These are phyloP conservation scores for Chaetomium strumarium DNA, from an alignment of 2,329 filamentous ascomycete genomes.

Conservation along the genomic window DNA sequence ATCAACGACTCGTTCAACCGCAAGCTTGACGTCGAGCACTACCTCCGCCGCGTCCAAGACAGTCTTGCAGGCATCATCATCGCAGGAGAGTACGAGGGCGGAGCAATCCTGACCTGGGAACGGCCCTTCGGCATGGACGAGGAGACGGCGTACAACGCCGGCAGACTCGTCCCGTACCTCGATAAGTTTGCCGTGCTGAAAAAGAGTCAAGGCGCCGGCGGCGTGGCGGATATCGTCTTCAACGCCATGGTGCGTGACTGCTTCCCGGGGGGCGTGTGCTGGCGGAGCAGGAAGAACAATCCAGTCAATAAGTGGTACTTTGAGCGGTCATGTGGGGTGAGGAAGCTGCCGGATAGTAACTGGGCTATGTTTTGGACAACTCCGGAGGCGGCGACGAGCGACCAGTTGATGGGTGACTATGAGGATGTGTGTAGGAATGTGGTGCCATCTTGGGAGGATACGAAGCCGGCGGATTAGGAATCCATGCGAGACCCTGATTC, in stretches of 20 bases:
- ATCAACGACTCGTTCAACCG: conserved; percentile 92
- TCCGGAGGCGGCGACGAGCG: conserved; percentile 51
- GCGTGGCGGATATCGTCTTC: conserved; percentile 93
- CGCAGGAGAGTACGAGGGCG: conserved; percentile 93
- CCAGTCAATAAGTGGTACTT: conserved; percentile 99
- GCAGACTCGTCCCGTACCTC: conserved; percentile 79
- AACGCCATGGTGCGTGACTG: conserved; percentile 89
- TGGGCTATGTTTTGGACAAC: conserved; percentile 99
- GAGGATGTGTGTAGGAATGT: conserved; percentile 66
- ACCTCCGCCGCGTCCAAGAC: conserved; percentile 71
- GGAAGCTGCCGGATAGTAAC: conserved; percentile 72
- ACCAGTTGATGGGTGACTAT: conserved; percentile 58
- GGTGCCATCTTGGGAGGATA: conserved; percentile 58
- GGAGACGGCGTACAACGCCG: conserved; percentile 47
- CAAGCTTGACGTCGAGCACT: conserved; percentile 76
- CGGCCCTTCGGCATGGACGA: conserved; percentile 55
- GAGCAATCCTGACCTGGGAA: conserved; percentile 94
- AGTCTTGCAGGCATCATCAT: conserved; percentile 89
- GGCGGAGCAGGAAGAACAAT: conserved; percentile 84
- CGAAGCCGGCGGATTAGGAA: conserved; percentile 50
- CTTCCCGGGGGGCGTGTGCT: conserved; percentile 84
- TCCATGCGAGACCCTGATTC: not conserved
- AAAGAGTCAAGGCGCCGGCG: conserved; percentile 79
- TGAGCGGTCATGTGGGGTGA: conserved; percentile 76
- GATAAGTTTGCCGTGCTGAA: conserved; percentile 96